A percentile compares a stretch with the other conserved stretches of the same genome.
phyloP scores from a whole-genome alignment of 1,284 basidiomycete genomes.

The Pseudozyma sp. region DNA sequence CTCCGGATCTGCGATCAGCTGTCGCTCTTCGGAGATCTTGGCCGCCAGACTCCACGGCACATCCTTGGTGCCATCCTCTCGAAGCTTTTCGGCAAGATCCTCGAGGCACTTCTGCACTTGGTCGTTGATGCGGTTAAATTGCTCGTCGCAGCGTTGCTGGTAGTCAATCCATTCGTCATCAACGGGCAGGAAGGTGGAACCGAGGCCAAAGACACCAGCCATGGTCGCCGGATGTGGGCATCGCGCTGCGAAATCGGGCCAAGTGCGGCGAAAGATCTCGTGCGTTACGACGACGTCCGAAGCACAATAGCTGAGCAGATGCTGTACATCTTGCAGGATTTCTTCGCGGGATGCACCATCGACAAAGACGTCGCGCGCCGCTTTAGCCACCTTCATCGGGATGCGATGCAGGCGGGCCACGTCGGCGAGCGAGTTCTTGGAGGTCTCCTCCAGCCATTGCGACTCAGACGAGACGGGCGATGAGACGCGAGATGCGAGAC shows the following conservation, averaged over 20 bases:
- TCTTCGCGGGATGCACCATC: constrained; percentile 74
- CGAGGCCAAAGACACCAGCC: constrained; percentile 90
- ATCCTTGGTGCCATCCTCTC: constrained; percentile 42
- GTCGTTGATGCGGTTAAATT: constrained; percentile 81
- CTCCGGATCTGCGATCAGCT: constrained; percentile 19
- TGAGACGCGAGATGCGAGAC: constrained; percentile 29
- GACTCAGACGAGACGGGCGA: constrained; percentile 19
- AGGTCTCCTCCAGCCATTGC: constrained; percentile 90
- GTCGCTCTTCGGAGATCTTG: constrained; percentile 58
- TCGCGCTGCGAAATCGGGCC: constrained; percentile 84
- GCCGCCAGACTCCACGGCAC: constrained; percentile 56
- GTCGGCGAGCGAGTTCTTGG: constrained; percentile 89
- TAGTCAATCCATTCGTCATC: constrained; percentile 90
- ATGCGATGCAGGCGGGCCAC: constrained; percentile 91
- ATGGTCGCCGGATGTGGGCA: constrained; percentile 96
- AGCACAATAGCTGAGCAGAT: constrained; percentile 89
- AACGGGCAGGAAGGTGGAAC: constrained; percentile 89
- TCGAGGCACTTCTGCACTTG: constrained; percentile 78
- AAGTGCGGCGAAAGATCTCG: constrained; percentile 80
- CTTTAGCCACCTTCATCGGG: constrained; percentile 80
- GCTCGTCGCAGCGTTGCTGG: constrained; percentile 79
- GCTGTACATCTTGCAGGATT: constrained; percentile 77
- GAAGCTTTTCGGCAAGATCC: constrained; percentile 76
- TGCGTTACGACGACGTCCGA: constrained; percentile 87
- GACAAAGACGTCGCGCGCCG: constrained; percentile 80